A percentile compares a stretch with the other conserved stretches of the same genome.
Evolutionary conservation across 2,329 filamentous ascomycete species (phyloP).

Genomic region (Fusarium sp.): DNA sequence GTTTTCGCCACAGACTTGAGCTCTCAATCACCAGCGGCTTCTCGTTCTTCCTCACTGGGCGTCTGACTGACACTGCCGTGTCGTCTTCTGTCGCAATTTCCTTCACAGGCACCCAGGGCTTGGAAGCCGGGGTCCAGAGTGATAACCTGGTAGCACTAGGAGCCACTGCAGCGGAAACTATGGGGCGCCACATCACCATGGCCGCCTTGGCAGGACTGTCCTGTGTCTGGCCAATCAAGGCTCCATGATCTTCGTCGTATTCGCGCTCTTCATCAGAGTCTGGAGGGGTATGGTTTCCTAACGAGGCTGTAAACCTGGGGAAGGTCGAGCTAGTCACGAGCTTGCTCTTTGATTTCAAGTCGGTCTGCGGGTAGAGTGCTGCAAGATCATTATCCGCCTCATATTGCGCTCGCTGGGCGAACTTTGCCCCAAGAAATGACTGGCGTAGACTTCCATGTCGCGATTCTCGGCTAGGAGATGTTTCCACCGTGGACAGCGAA

Average conservation of each 20-base stretch:
- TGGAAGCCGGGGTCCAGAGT: conserved; percentile 39
- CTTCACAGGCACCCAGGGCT: conserved; percentile 14
- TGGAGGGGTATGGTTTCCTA: conserved; percentile 56
- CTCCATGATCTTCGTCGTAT: conserved; percentile 43
- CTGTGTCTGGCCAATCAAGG: conserved; percentile 24
- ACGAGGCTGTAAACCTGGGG: conserved; percentile 26
- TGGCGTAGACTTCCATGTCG: conserved; percentile 29
- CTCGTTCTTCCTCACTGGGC: conserved; percentile 17
- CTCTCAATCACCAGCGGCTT: conserved; percentile 38
- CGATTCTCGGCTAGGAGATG: conserved; percentile 40
- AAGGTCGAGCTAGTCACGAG: conserved; percentile 21
- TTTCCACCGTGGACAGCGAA: conserved; percentile 59
- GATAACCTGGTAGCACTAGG: conserved; percentile 19
- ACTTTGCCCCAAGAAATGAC: conserved; percentile 11
- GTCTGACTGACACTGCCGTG: neutral
- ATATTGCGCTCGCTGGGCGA: conserved; percentile 27
- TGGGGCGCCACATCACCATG: conserved; percentile 37
- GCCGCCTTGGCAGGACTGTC: conserved; percentile 29
- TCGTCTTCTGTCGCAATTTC: conserved; percentile 14
- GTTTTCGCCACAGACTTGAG: conserved; percentile 36
- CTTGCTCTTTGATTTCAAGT: conserved; percentile 22
- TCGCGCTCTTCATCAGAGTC: conserved; percentile 59
- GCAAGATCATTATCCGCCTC: conserved; percentile 30
- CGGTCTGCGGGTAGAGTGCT: conserved; percentile 26
- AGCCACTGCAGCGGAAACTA: conserved; percentile 21